phyloP scores from a whole-genome alignment of 495 filamentous ascomycete genomes.

The Hypoxylon perforatum region DNA sequence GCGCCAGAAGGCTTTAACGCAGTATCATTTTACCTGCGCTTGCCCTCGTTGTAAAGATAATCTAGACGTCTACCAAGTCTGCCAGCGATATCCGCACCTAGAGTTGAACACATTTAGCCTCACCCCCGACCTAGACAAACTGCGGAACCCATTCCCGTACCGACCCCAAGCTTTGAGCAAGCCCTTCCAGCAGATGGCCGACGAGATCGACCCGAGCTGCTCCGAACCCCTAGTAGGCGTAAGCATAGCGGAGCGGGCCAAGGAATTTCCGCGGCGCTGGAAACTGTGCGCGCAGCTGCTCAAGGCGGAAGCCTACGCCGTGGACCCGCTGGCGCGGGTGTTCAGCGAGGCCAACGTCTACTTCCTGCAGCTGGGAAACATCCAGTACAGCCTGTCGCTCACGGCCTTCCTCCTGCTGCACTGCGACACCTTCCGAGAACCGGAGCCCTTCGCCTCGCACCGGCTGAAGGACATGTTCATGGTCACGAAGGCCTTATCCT shows the following conservation, averaged over 20 bases:
- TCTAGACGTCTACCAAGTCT: conserved; percentile 58
- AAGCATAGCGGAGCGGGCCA: conserved; percentile 4
- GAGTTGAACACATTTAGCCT: conserved; percentile 52
- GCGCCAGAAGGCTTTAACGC: conserved; percentile 48
- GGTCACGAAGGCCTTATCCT: conserved; percentile 51
- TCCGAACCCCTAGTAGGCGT: not conserved
- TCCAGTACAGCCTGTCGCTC: conserved; percentile 49
- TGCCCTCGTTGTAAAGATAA: conserved; percentile 56
- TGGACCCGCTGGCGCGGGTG: conserved; percentile 51
- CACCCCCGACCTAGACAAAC: conserved; percentile 42
- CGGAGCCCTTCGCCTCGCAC: conserved; percentile 51
- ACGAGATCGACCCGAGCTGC: conserved; percentile 33
- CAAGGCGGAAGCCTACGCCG: conserved; percentile 50
- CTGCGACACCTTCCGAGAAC: conserved; percentile 49
- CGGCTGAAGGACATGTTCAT: conserved; percentile 53
- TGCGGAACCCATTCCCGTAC: conserved; percentile 27
- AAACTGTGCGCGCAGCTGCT: conserved; percentile 50
- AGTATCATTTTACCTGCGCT: conserved; percentile 56
- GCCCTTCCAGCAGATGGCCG: conserved; percentile 12
- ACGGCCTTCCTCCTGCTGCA: conserved; percentile 51
- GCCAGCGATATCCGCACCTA: conserved; percentile 47
- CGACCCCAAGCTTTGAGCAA: conserved; percentile 5
- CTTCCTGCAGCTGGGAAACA: conserved; percentile 39
- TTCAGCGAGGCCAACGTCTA: conserved; percentile 41
- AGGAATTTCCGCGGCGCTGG: conserved; percentile 46